A percentile compares a stretch with the other conserved stretches of the same genome.
phyloP scores from a whole-genome alignment of 805 yeast species.

The Candida sphagnicola region DNA sequence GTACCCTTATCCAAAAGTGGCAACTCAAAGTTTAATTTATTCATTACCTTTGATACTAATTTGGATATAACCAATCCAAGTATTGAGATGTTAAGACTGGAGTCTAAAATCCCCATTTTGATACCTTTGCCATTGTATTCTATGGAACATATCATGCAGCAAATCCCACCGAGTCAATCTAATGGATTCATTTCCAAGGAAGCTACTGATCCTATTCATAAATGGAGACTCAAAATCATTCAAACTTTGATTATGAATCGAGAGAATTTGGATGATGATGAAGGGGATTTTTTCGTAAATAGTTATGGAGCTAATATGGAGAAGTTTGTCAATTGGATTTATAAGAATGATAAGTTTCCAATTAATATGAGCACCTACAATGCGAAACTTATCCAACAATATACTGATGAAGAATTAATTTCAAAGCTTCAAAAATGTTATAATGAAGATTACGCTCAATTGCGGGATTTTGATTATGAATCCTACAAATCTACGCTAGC shows the following conservation, averaged over 20 bases:
- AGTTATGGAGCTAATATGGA: slow-evolving; percentile 26
- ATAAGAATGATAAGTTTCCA: slow-evolving; percentile 14
- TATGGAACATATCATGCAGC: slow-evolving; percentile 24
- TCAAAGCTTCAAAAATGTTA: slow-evolving; percentile 16
- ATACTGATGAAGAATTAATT: slow-evolving; percentile 22
- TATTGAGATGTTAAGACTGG: slow-evolving; percentile 27
- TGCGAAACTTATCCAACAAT: slow-evolving; percentile 13
- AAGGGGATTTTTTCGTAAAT: slow-evolving; percentile 17
- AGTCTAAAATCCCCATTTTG: slow-evolving; percentile 25
- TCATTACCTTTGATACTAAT: slow-evolving; percentile 33
- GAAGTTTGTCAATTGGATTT: slow-evolving; percentile 26
- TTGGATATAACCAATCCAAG: slow-evolving; percentile 33
- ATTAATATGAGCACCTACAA: slow-evolving; percentile 16
- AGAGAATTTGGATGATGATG: slow-evolving; percentile 15
- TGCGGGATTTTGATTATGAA: slow-evolving; percentile 20
- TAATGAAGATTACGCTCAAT: slow-evolving; percentile 7
- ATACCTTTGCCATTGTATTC: slow-evolving; percentile 34
- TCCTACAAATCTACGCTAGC: slow-evolving; percentile 26
- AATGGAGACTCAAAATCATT: slow-evolving; percentile 30
- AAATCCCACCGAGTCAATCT: slow-evolving; percentile 19
- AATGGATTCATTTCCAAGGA: slow-evolving; percentile 11
- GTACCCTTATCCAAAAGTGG: slow-evolving; percentile 15
- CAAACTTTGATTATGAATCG: slow-evolving; percentile 28
- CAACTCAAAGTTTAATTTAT: slow-evolving; percentile 20
- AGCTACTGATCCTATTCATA: slow-evolving; percentile 17